Evolutionary conservation across 148 eudicot species (phyloP).

Genomic region (Rhododendron williamsianum): DNA sequence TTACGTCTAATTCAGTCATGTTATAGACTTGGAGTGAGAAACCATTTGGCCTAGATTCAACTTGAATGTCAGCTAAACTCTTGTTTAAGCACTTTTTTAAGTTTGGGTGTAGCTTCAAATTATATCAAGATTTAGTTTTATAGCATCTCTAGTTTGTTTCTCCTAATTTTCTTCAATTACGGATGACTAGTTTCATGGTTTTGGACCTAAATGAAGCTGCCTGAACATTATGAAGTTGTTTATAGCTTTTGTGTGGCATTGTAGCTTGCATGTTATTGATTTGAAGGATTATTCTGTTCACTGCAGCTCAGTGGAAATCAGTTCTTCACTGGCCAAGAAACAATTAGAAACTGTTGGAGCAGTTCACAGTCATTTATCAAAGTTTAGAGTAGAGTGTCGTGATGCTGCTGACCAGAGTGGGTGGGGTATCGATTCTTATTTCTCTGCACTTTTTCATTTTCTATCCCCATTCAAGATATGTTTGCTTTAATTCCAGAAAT

Average conservation of each 20-base stretch:
- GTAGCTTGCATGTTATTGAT: neutral
- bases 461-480: neutral
- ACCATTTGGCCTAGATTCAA: neutral
- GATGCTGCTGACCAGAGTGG: constrained; percentile 88
- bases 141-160: neutral
- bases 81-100: neutral
- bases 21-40: neutral
- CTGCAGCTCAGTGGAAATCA: constrained; percentile 93
- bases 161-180: neutral
- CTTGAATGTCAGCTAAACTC: neutral
- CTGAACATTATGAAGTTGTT: neutral
- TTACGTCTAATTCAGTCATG: neutral
- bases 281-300: constrained; percentile 13
- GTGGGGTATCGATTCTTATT: constrained; percentile 56
- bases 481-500: neutral
- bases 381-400: constrained; percentile 79
- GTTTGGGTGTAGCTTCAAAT: neutral
- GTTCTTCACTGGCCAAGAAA: constrained; percentile 78
- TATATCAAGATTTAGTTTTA: neutral
- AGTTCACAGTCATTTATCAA: constrained; percentile 73
- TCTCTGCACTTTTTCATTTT: constrained; percentile 10
- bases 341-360: constrained; percentile 84
- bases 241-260: neutral
- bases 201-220: neutral
- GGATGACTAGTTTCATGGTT: neutral